Conservation (phyloP, 768 basidiomycete species). For the Pilatotrama ljubarskyi region DNA sequence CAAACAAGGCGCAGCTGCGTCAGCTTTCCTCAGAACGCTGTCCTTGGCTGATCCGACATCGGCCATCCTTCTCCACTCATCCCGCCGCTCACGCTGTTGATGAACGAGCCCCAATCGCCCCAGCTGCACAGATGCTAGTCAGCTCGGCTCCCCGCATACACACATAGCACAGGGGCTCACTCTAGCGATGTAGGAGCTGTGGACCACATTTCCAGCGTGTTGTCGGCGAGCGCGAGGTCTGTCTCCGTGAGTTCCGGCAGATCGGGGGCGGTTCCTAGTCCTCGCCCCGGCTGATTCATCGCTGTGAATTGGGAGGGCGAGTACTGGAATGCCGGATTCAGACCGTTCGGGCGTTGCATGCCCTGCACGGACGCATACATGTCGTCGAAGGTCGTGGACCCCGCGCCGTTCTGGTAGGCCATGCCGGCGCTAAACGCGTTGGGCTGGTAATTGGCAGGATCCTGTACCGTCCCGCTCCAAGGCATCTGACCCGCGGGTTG, state of each 20-base stretch:
- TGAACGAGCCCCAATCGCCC: slow-evolving; percentile 42
- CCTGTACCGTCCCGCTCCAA: not conserved
- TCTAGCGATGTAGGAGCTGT: slow-evolving; percentile 57
- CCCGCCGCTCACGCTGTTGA: slow-evolving; percentile 34
- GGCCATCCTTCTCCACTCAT: not conserved
- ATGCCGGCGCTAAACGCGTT: no score
- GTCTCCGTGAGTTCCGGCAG: not conserved
- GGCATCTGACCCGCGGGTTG: not conserved
- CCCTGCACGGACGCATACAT: no score
- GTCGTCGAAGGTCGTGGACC: no score
- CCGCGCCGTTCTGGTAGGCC: no score
- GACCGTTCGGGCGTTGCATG: no score
- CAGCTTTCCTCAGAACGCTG: no score
- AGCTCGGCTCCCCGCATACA: not conserved
- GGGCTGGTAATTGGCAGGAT: no score
- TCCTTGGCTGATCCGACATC: not conserved
- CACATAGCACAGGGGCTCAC: slow-evolving; percentile 37
- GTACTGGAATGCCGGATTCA: not conserved
- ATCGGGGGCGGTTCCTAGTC: slow-evolving; percentile 18
- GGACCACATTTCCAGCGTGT: slow-evolving; percentile 61
- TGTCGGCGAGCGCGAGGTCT: slow-evolving; percentile 32
- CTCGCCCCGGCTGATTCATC: not conserved
- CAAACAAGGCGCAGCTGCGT: no score
- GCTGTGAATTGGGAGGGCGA: not conserved
- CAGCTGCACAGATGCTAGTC: slow-evolving; percentile 28